Evolutionary conservation across 1,284 basidiomycete species (phyloP).

Genomic region (Afroboletus lepidellus): DNA sequence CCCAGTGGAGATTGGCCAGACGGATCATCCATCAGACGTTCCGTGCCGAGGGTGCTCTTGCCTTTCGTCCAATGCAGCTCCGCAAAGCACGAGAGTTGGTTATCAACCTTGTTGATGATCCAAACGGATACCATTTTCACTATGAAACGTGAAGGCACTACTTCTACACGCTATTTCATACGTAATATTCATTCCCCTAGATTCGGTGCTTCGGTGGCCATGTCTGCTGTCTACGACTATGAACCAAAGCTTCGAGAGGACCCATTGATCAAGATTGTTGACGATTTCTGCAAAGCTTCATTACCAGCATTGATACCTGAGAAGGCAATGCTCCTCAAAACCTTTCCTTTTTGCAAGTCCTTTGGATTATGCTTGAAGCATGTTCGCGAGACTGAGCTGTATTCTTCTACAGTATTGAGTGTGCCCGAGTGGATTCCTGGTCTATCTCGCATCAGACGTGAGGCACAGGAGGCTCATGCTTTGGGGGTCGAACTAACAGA

Average conservation of each 20-base stretch:
- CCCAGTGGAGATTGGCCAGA: too few relatives aligned
- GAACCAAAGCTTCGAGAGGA: not conserved
- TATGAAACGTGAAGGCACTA: not conserved
- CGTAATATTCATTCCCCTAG: not conserved
- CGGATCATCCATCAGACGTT: not conserved
- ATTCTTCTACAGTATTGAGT: too few relatives aligned
- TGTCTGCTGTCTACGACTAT: not conserved
- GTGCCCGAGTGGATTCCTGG: too few relatives aligned
- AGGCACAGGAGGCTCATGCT: not conserved
- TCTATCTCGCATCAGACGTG: not conserved
- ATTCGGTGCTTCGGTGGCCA: not conserved
- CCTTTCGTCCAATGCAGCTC: too few relatives aligned
- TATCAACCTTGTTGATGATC: not conserved
- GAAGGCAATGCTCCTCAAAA: not conserved
- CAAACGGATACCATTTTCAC: not conserved
- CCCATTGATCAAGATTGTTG: not conserved
- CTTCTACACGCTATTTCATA: not conserved
- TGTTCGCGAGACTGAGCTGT: not conserved
- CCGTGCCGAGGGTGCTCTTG: too few relatives aligned
- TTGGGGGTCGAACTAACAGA: not conserved
- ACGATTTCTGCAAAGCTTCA: not conserved
- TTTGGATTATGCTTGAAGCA: not conserved
- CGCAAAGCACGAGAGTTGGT: conserved; percentile 2
- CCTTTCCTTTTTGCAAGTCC: not conserved
- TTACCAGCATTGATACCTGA: not conserved